Percentiles rank a stretch among this genome's conserved stretches.
These are phyloP conservation scores for Straminergon stramineum DNA, from an alignment of 225 moss, liverwort and hornwort genomes.

Conservation along the genomic window DNA sequence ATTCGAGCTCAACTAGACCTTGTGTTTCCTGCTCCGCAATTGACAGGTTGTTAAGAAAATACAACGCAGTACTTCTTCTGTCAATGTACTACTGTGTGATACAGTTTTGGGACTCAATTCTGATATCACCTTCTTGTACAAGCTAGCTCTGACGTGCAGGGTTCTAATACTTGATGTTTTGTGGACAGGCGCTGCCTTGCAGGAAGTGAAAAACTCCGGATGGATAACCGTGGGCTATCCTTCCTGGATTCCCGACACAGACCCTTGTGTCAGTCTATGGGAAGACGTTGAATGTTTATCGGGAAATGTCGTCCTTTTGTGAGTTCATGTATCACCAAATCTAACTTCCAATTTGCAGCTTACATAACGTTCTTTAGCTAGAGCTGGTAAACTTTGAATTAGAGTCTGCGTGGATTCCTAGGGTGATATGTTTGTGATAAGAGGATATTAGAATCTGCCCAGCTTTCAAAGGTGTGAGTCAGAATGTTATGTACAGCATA, in stretches of 20 bases:
- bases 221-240: neutral
- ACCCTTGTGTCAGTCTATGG: conserved; percentile 18
- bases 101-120: neutral
- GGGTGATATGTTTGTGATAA: neutral
- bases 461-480: neutral
- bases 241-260: conserved; percentile 12
- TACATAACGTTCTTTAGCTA: neutral
- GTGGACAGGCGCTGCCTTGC: neutral
- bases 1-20: neutral
- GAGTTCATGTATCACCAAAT: neutral
- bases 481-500: neutral
- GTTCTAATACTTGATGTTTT: neutral
- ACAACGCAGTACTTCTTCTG: neutral
- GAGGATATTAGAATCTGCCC: neutral
- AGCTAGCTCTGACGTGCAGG: neutral
- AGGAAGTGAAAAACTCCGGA: conserved; percentile 16
- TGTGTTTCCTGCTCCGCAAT: neutral
- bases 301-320: conserved; percentile 15
- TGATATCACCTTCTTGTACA: neutral
- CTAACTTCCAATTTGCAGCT: neutral
- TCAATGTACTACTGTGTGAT: neutral
- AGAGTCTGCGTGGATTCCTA: neutral
- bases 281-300: conserved; percentile 1
- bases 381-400: neutral
- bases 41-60: too few species aligned